Evolutionary conservation across 352 stramenopile genomes (phyloP), one percentile per base, ranked within the genome.

Genomic region (Globisporangium parvum): DNA sequence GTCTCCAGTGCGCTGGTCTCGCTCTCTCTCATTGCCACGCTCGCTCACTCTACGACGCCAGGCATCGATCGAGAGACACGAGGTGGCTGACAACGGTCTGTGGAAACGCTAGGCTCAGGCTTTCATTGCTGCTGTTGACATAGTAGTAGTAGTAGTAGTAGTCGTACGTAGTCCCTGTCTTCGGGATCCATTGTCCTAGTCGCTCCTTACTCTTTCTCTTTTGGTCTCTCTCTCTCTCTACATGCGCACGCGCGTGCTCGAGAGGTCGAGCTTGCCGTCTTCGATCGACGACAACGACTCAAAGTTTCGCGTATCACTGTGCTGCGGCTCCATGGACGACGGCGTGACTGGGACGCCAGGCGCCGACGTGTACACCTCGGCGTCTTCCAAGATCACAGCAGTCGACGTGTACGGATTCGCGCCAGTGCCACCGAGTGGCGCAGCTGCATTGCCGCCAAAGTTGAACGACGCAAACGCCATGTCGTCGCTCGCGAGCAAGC

Each of bases 251-350:
- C 47, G 60, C 37, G 60, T 54, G 35, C 39, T 54, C 23, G 60
- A 66, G 26, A 77, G 58, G 31, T 76, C 65, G 9, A 76, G 51
- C n/a, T 63, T 53, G 20, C 58, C 67, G 28, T 65, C 59, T 51
- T 63, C 53, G 24, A 77, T 44, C 56, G 69, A 73, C 49, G 69
- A 77, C 5, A 77, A n/a, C 9, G 69, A 77, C 51, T 73, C 67
- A 48, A 77, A 58, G 58, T 77, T 77, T 39, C 69, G 65, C 24
- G 69, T 72, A 24, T 63, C 57, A 26, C 33, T 59, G 21, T 59
- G 45, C 53, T 60, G 53, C 31, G 28, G 53, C 26, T 60, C 53
- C 9, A 55, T 55, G 47, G 49, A 49, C 47, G 49, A 49, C 24
- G 67, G 62, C 15, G 62, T 67, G 14, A 58, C 39, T 5, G 51